Base-by-base conservation (phyloP, 1,284 basidiomycete genomes). In the Heterobasidion parviporum region DNA sequence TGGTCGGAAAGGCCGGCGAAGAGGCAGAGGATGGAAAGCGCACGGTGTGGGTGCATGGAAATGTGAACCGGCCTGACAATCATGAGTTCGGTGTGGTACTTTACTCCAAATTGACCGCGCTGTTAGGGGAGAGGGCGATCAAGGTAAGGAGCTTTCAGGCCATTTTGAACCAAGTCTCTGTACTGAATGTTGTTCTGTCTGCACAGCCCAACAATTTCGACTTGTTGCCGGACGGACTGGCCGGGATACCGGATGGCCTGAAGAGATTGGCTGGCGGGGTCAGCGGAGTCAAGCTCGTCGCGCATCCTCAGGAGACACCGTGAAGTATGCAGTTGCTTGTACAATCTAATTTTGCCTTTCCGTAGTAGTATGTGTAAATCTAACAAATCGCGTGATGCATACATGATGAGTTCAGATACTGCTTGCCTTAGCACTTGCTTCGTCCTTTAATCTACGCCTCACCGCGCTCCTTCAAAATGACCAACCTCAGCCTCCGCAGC, bases 401-500 rank as follows among this genome's bases (percentile, higher is more conserved):
- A 26, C 26, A 26, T 6, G 26, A 26, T 26, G 26, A 5, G 5
- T 26, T 26, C 26, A 26, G 6, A 26, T 26, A 26, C 26, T 26
- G 26, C 26, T 26, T n/a, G n/a, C n/a, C n/a, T n/a, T n/a, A n/a
- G n/a, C n/a, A n/a, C n/a, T n/a, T 26, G 26, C 26, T 26, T 26
- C 6, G 26, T 26, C 26, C 5, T 5, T 1, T 26, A 4, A 26
- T 26, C 26, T 26, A 26, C 4, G 26, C 26, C 26, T 26, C 46
- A 16, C 46, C 46, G 46, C 46, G n/a, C 60, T 52, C 75, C 68
- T 33, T 74, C 56, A 81, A 65, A 52, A 94, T 74, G 4, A 85
- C 87, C 44, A 75, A 76, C 41, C 79, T 76, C 46, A 95, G 70
- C 58, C 93, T 74, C 61, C 72, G 73, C 63, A 94, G 72, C 6